Percentiles rank a stretch among this genome's conserved stretches.
Evolutionary conservation across 106 monocot species (phyloP).

Genomic region (Alisma plantagoaquatica): DNA sequence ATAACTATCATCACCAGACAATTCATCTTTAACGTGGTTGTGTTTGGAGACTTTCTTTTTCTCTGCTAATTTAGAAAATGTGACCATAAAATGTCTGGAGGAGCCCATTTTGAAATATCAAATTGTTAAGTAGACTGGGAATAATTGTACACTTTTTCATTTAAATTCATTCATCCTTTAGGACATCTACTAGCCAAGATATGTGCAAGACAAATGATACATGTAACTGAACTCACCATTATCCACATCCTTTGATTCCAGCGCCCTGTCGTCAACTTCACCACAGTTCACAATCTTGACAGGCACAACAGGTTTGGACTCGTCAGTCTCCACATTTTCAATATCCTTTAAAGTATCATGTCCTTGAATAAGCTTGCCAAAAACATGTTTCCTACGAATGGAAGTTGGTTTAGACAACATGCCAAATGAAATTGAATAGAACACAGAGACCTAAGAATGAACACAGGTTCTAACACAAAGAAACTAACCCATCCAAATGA

Average conservation of each 20-base stretch:
- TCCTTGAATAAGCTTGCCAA: constrained; percentile 85
- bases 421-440: too few species aligned
- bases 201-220: not conserved
- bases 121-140: not conserved
- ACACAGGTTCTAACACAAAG: too few species aligned
- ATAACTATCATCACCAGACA: constrained; percentile 29
- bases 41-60: constrained; percentile 59
- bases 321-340: constrained; percentile 72
- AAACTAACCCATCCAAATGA: constrained; percentile 69
- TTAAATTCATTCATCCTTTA: constrained; percentile 31
- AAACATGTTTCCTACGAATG: constrained; percentile 98
- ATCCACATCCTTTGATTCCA: constrained; percentile 8
- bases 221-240: too few species aligned
- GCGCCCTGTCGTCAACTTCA: constrained; percentile 34
- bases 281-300: constrained; percentile 82
- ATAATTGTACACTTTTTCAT: not conserved
- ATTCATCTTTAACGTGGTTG: constrained; percentile 27
- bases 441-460: too few species aligned
- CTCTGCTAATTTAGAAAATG: constrained; percentile 23
- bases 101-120: not conserved
- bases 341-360: constrained; percentile 65
- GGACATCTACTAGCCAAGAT: too few species aligned
- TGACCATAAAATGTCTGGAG: not conserved
- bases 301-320: constrained; percentile 45
- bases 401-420: too few species aligned